Evolutionary conservation across 2,329 filamentous ascomycete genomes (phyloP).

Genomic region (Cercospora janseana): DNA sequence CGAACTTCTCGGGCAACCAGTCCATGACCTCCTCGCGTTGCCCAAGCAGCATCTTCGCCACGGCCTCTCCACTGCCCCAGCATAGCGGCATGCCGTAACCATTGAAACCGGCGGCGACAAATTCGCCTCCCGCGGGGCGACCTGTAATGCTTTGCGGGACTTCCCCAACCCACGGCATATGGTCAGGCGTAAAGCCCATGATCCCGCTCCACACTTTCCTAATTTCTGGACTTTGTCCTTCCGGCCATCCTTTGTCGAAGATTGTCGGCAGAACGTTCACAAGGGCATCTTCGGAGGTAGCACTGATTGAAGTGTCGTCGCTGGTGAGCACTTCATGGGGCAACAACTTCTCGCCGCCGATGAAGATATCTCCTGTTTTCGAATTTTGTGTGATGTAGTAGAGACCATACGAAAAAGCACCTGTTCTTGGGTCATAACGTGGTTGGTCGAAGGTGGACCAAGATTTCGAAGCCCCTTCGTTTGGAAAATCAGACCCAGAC

Average conservation of each 20-base stretch:
- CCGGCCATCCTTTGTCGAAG: constrained; percentile 21
- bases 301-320: constrained; percentile 21
- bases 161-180: constrained; percentile 20
- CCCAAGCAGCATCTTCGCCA: constrained; percentile 26
- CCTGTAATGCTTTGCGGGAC: constrained; percentile 11
- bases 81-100: constrained; percentile 28
- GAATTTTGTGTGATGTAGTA: constrained; percentile 27
- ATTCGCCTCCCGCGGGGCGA: constrained; percentile 21
- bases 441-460: constrained; percentile 23
- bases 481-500: constrained; percentile 14
- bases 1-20: constrained; percentile 21
- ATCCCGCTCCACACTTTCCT: constrained; percentile 23
- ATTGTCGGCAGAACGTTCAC: constrained; percentile 18
- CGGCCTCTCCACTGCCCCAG: constrained; percentile 27
- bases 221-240: constrained; percentile 15
- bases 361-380: constrained; percentile 24
- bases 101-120: constrained; percentile 26
- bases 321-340: constrained; percentile 18
- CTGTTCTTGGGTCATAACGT: constrained; percentile 17
- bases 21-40: constrained; percentile 16
- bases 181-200: constrained; percentile 12
- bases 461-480: constrained; percentile 18
- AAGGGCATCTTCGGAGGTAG: constrained; percentile 14
- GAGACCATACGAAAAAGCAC: constrained; percentile 22
- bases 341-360: constrained; percentile 22